Evolutionary conservation across 139 green algal species (phyloP).

Genomic region (Coccomyxa sp.): DNA sequence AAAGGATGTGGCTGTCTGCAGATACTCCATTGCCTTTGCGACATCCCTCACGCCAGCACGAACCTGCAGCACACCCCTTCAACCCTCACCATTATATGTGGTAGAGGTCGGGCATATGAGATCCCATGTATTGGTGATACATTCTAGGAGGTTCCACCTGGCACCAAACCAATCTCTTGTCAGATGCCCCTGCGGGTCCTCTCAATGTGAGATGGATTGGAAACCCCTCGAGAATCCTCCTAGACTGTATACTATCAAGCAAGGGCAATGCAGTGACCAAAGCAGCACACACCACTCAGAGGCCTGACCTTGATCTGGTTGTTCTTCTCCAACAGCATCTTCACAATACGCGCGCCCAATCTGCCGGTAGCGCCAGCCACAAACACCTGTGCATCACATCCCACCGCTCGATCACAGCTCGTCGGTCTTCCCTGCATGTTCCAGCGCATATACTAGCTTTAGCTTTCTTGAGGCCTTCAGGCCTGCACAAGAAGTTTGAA

Average conservation of each 20-base stretch:
- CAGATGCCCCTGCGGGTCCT: too few species aligned
- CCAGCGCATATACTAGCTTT: background rate
- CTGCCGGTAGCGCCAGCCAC: conserved; percentile 81
- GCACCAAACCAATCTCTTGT: too few species aligned
- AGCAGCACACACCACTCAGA: too few species aligned
- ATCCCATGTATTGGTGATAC: too few species aligned
- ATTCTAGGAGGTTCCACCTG: too few species aligned
- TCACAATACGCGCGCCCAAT: conserved; percentile 68
- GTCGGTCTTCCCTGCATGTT: background rate
- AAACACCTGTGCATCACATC: conserved; percentile 53
- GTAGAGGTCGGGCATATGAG: too few species aligned
- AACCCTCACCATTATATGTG: too few species aligned
- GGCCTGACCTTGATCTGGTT: background rate
- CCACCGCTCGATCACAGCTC: background rate
- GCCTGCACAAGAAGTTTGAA: background rate
- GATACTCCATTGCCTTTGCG: conserved; percentile 39
- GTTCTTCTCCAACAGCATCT: conserved; percentile 31
- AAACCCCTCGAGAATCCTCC: too few species aligned
- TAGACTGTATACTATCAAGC: too few species aligned
- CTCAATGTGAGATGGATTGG: too few species aligned
- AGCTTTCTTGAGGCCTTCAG: background rate
- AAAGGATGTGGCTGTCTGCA: conserved; percentile 44
- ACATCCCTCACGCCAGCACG: conserved; percentile 52
- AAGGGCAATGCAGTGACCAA: background rate
- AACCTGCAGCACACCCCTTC: conserved; percentile 42